Evolutionary conservation across 1,139 yeast species (phyloP), one percentile per base, ranked within the genome.

Genomic region (Yamadazyma atmosphaerica): DNA sequence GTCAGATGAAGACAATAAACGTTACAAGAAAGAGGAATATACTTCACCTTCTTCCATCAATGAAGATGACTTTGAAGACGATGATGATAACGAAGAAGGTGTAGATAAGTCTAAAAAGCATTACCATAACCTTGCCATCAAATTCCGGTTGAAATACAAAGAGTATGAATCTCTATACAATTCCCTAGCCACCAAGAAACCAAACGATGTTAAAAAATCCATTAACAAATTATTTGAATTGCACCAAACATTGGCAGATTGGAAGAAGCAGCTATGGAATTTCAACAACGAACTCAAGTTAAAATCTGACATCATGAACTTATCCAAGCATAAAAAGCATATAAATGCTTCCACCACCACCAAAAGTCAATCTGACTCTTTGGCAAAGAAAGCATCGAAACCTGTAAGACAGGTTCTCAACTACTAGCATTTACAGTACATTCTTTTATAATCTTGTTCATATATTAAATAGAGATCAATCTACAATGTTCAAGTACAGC

Each of bases 151-250:
- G 37, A 63, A 62, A 49, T 72, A 72, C 50, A 55, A 58, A 35
- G 75, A 71, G 45, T 72, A 72, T 49, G 65, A 63, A 36, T 37
- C 45, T 6, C 51, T 71, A 25, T 69, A 72, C 51, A 49, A 47
- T 19, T 35, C 43, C 15, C 46, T 66, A 34, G 40, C 47, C 29
- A 37, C 38, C 2, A 41, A 51, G 4, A 43, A 38, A 32, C 38
- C 47, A 17, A 47, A 34, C 12, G 45, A 47, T 14, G 46, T 51
- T 22, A 58, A 58, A 38, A 53, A 51, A 40, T 47, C 56, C 27
- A 44, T 68, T 25, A 50, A 52, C 34, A 58, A 54, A 45, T 50
- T 68, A 38, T 63, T 59, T 36, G 70, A 67, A 42, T 50, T 66
- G 38, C 74, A 68, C 48, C 63, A 61, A 37, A 51, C 53, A 22